phyloP scores from a whole-genome alignment of 2,329 filamentous ascomycete genomes.

The Raffaelea arxii region DNA sequence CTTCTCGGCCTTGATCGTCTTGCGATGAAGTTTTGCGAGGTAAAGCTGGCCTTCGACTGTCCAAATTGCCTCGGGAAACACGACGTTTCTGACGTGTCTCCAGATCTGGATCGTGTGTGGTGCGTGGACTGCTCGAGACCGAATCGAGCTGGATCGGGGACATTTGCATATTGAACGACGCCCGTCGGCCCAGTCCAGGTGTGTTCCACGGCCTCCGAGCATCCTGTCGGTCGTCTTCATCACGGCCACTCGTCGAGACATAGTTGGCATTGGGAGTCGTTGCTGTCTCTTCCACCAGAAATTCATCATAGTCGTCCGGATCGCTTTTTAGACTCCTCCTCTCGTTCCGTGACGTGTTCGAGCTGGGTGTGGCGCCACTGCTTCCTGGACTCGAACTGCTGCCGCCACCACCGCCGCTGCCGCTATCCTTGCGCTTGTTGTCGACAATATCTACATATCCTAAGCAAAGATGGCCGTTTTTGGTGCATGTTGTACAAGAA shows the following conservation, averaged over 20 bases:
- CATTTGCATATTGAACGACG: no score
- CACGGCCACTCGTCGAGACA: no score
- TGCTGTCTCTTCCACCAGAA: no score
- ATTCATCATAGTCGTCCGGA: no score
- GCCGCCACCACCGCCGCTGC: background rate
- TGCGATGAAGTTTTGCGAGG: background rate
- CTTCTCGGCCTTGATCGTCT: background rate
- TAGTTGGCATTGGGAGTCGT: no score
- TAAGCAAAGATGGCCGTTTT: constrained; percentile 59
- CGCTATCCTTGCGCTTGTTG: constrained; percentile 22
- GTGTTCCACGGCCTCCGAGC: no score
- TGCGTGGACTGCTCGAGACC: background rate
- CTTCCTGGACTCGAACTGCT: background rate
- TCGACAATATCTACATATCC: constrained; percentile 52
- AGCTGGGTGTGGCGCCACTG: background rate
- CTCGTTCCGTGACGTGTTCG: no score
- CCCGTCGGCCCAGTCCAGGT: no score
- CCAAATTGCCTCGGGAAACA: background rate
- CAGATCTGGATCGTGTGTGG: background rate
- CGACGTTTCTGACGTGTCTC: background rate
- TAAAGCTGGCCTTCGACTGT: background rate
- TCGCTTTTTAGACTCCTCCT: no score
- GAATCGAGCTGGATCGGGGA: background rate
- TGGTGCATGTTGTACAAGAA: constrained; percentile 60
- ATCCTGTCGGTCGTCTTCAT: no score